Evolutionary conservation across 805 yeast genomes (phyloP), one percentile per base, ranked within the genome.

Genomic region (Starmerella kuoi): DNA sequence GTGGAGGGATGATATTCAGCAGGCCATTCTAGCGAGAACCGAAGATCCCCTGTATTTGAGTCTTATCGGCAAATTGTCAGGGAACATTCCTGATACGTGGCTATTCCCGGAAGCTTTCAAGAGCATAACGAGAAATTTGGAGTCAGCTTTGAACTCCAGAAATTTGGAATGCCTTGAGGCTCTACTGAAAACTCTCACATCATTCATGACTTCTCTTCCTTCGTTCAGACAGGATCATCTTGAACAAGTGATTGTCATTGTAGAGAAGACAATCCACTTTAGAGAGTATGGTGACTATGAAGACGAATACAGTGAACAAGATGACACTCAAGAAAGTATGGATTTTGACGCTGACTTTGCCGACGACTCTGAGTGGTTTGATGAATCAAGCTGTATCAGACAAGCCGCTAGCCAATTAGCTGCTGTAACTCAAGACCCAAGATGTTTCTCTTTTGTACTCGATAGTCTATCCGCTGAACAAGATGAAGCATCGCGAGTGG

Each of bases 101-200:
- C 33, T 30, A 19, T 8, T 9, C 18, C 33, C 33, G 9, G 33
- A 30, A 30, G 18, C 17, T 11, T 15, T 19, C 9, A 25, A 14
- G 12, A 14, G 12, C 28, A 14, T 25, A 9, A 9, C 14, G 28
- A 9, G 28, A 14, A 9, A 25, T 9, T 25, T 9, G 12, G 28
- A 25, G 28, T 9, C 12, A 14, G 12, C 28, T 9, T 14, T 25
- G 12, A 14, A 25, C 28, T 25, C 28, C 14, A 25, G 14, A 25
- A n/a, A n/a, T n/a, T n/a, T n/a, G n/a, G n/a, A n/a, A n/a, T 58
- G 69, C 5, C 69, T 79, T 38, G 76, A 72, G 42, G 73, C 74
- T 20, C 65, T 74, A 1, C 51, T 74, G 20, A 49, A 48, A 17
- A 54, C 72, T 21, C 51, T 73, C 15, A 65, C 60, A 6, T 51